Base-by-base conservation (phyloP, 202 grass and related monocot genomes). In the Alloteropsis angusta region DNA sequence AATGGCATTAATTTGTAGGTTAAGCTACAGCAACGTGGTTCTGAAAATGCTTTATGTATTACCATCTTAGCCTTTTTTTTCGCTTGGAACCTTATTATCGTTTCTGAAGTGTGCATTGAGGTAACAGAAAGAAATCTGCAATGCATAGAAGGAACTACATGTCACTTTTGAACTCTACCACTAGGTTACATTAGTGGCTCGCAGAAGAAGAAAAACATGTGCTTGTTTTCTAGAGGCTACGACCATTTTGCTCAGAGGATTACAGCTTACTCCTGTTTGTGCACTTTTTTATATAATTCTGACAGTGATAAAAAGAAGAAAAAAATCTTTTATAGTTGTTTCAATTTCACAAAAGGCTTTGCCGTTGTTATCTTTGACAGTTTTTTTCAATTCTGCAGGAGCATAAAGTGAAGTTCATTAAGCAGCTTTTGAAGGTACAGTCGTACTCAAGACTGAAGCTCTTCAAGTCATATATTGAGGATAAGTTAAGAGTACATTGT, bases 1-100 rank as follows among this genome's bases (percentile, higher is more conserved):
- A 72, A 13, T 81, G 82, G 34, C 11, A 21, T 7, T 85, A 77
- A 44, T 72, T 88, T 85, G 82, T 53, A 45, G 82, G 49, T 60
- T 68, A 88, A 88, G 82, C 57, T 81, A 71, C 48, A 58, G 4
- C 1, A 53, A 23, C 53, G 77, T 43, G 49, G 30, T 50, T 74
- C 78, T 71, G 19, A 32, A 50, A 76, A 84, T 36, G 6, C 63
- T 65, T 42, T 41, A 28, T 64, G 9, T 55, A 71, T 26, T 68
- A 14, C 4, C 26, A 36, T 38, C 18, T n/a, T 30, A 7, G 28
- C 0, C 6, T 58, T 21, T 35, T 36, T 36, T 61, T 73, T 35
- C 2, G 15, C 11, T 47, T 69, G 66, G 15, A 68, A 42, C 43
- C 39, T 3, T 4, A 28, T 13, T 58, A 28, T 8, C n/a, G 44